phyloP scores from a whole-genome alignment of 2,329 filamentous ascomycete species.

The Aureobasidium lini region DNA sequence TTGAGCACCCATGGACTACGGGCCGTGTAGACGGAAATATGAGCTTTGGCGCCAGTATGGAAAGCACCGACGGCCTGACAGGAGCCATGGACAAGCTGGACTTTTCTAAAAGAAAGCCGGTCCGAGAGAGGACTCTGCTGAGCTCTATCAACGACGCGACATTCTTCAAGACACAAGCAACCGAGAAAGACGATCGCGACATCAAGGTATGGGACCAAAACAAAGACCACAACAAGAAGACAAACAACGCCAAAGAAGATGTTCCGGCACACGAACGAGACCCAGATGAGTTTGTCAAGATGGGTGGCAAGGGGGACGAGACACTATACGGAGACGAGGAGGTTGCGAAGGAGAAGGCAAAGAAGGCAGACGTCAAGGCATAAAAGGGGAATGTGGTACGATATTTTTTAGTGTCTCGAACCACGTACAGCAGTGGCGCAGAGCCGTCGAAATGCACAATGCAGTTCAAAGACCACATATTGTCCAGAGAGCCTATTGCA shows the following conservation, averaged over 20 bases:
- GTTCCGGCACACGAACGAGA: constrained; percentile 44
- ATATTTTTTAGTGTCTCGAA: neutral
- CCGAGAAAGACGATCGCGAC: constrained; percentile 46
- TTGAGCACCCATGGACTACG: constrained; percentile 85
- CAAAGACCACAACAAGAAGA: constrained; percentile 31
- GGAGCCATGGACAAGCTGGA: constrained; percentile 77
- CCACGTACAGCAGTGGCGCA: too few relatives aligned
- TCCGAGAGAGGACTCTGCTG: constrained; percentile 77
- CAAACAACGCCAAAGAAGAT: constrained; percentile 27
- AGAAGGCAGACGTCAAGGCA: constrained; percentile 12
- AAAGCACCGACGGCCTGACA: constrained; percentile 88
- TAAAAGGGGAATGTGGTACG: neutral
- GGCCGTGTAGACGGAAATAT: constrained; percentile 20
- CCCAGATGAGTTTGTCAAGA: constrained; percentile 69
- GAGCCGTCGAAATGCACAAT: too few relatives aligned
- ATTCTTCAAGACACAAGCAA: constrained; percentile 49
- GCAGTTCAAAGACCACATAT: too few relatives aligned
- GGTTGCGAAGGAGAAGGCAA: constrained; percentile 4
- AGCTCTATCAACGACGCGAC: constrained; percentile 71
- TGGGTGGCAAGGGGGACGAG: constrained; percentile 83
- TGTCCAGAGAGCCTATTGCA: too few relatives aligned
- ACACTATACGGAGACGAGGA: constrained; percentile 61
- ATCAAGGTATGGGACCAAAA: constrained; percentile 75
- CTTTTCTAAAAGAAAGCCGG: constrained; percentile 71
- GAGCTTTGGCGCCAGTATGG: constrained; percentile 38